phyloP scores from a whole-genome alignment of 352 stramenopile species.

The Achlya hypogyna region DNA sequence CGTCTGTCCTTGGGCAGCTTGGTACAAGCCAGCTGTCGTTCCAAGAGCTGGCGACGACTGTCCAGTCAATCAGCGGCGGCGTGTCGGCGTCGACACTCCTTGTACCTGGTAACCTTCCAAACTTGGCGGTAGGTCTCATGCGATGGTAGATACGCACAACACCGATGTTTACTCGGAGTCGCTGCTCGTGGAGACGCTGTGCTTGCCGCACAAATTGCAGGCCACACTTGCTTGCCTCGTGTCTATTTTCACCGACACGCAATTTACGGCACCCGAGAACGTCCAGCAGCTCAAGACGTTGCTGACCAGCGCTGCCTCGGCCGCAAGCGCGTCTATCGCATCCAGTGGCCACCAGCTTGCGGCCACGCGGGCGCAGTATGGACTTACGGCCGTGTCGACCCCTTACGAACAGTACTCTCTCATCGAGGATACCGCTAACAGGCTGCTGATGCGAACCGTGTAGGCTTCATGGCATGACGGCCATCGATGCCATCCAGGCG shows the following conservation, averaged over 20 bases:
- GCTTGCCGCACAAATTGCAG: slow-evolving; percentile 63
- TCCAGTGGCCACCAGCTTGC: slow-evolving; percentile 12
- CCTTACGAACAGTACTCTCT: slow-evolving; percentile 36
- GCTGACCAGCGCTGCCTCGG: slow-evolving; percentile 56
- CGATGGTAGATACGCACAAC: slow-evolving; percentile 14
- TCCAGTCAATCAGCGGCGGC: slow-evolving; percentile 70
- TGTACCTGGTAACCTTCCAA: slow-evolving; percentile 29
- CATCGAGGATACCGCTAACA: neutral
- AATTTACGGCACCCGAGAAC: slow-evolving; percentile 62
- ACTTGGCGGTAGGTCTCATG: too few relatives aligned
- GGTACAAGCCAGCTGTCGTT: slow-evolving; percentile 57
- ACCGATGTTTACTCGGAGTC: slow-evolving; percentile 25
- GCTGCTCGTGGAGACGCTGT: slow-evolving; percentile 55
- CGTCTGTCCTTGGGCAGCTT: slow-evolving; percentile 57
- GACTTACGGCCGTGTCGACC: slow-evolving; percentile 37
- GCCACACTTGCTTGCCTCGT: slow-evolving; percentile 45
- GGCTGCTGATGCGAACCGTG: too few relatives aligned
- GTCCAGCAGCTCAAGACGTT: slow-evolving; percentile 41
- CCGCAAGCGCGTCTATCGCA: slow-evolving; percentile 39
- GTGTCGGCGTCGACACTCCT: slow-evolving; percentile 67
- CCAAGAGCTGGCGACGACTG: slow-evolving; percentile 54
- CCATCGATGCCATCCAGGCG: slow-evolving; percentile 65
- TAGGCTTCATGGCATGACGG: slow-evolving; percentile 58
- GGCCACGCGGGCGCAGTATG: slow-evolving; percentile 54
- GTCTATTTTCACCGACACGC: slow-evolving; percentile 61